Evolutionary conservation across 129 eudicot genomes (phyloP), one percentile per base, ranked within the genome.

Genomic region (Arctium minus): DNA sequence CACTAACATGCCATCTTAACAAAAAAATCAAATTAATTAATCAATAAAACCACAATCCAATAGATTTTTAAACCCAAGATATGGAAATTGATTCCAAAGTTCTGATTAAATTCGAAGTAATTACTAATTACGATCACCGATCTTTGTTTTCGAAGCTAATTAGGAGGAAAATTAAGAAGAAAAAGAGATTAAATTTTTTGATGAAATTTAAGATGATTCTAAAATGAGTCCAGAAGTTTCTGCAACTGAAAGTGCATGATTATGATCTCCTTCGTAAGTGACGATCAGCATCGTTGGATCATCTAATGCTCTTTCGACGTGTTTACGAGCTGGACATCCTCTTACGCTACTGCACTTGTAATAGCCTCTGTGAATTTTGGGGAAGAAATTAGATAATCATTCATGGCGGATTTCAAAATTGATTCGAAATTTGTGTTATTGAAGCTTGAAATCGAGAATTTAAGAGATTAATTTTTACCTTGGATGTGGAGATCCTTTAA

Each of bases 401-500:
- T 70, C 35, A 44, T 32, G 50, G 42, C 6, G 38, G 50, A 37
- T 64, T 74, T 72, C 13, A 38, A 4, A 18, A 12, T 42, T 39
- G 11, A 31, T 40, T 27, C 27, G 6, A 8, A 11, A 22, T 37
- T 50, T 10, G 60, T 1, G 4, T 69, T 0, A 48, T 80, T 11
- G 5, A 15, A 35, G 36, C 8, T 71, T 35, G 18, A 5, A 78
- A 53, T 70, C 17, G 60, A 29, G 31, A 11, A 36, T 44, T 38
- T 15, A 15, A 17, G 46, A 18, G 74, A 72, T 32, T 44, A 27
- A n/a, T 68, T 13, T 73, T 79, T 92, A 95, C 98, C 98, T 95
- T 13, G 98, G 98, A 87, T 95, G 94, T 30, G 98, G 98, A 72
- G 98, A 95, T 18, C 98, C 98, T 89, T 94, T 94, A 36, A 94